Base-by-base conservation (phyloP, 306 rosid species). In the Lablab purpureus region DNA sequence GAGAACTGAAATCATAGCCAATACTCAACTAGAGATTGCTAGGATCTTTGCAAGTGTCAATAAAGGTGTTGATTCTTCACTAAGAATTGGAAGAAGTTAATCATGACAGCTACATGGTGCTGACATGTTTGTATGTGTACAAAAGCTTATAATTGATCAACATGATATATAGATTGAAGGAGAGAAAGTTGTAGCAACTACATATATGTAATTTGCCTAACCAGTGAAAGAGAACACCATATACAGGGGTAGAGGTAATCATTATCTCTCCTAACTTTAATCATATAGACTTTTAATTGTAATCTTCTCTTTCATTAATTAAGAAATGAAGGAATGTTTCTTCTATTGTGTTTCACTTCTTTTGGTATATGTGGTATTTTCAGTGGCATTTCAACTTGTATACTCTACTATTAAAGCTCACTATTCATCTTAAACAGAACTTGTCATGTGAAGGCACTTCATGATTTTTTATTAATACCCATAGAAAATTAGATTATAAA, bases 1-100 rank as follows among this genome's bases (percentile, higher is more conserved):
- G 81, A 76, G 98, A 59, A 91, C 98, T 36, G 94, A 95, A 67
- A 95, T 95, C 30, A 87, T 95, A 82, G 99, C 99, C 22, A 93
- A 90, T 28, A 95, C 99, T 1, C 99, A 95, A 80, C 76, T 95
- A 54, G 98, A 95, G 90, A 93, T 95, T 80, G 99, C 98, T 76
- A 91, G 86, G 91, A 82, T 95, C 85, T 93, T 95, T 82, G 97
- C 93, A 55, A 84, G 75, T 85, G 89, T 78, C 63, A 86, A 87
- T 78, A 95, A 91, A 73, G 90, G 85, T 79, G 92, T 91, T 65
- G 98, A 95, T 93, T 91, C 99, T 32, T 93, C 99, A 12, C 64
- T 91, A 15, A 91, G 93, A 79, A 93, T 95, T 67, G 99, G 97
- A 83, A 91, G 97, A 85, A 92, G 87, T 74, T 94, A 22, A 89